These are phyloP conservation scores for Aegle marmelos DNA, from an alignment of 345 rosid species.

Conservation along the genomic window DNA sequence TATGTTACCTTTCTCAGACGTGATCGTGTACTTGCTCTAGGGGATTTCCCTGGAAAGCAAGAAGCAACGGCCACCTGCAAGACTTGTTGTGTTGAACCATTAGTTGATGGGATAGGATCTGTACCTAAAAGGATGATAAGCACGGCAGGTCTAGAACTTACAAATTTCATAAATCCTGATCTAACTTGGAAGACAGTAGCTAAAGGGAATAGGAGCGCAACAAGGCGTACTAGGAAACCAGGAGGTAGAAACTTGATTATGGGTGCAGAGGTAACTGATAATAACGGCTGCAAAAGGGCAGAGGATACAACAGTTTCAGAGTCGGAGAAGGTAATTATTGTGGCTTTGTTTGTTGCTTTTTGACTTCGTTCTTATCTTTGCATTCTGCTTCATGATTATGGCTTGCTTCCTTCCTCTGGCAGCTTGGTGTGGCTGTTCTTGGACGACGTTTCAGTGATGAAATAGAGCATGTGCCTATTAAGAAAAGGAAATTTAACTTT, in stretches of 20 bases:
- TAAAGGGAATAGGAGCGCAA: conserved; percentile 45
- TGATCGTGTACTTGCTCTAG: conserved; percentile 21
- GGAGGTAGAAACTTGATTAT: conserved; percentile 20
- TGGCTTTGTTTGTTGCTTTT: conserved; percentile 13
- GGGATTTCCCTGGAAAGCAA: conserved; percentile 12
- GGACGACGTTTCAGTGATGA: conserved; percentile 46
- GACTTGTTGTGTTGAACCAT: conserved; percentile 18
- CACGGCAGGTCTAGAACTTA: conserved; percentile 41
- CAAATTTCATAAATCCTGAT: conserved; percentile 37
- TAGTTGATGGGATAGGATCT: conserved; percentile 31
- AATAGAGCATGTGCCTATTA: conserved; percentile 45
- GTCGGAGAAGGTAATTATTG: conserved; percentile 44
- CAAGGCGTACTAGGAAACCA: conserved; percentile 39
- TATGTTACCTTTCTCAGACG: conserved; percentile 15
- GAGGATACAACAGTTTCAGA: conserved; percentile 33
- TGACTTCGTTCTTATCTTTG: background rate
- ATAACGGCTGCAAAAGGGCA: conserved; percentile 9
- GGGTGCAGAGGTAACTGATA: conserved; percentile 21
- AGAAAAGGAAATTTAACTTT: conserved; percentile 43
- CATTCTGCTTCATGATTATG: background rate
- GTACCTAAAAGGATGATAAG: conserved; percentile 36
- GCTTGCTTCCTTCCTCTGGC: conserved; percentile 19
- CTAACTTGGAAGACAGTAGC: conserved; percentile 51
- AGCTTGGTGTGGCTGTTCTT: conserved; percentile 54
- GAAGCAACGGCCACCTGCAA: conserved; percentile 25